Percentiles rank a stretch among this genome's conserved stretches.
phyloP scores from a whole-genome alignment of 495 filamentous ascomycete species.

The Thermothielavioides terrestris region DNA sequence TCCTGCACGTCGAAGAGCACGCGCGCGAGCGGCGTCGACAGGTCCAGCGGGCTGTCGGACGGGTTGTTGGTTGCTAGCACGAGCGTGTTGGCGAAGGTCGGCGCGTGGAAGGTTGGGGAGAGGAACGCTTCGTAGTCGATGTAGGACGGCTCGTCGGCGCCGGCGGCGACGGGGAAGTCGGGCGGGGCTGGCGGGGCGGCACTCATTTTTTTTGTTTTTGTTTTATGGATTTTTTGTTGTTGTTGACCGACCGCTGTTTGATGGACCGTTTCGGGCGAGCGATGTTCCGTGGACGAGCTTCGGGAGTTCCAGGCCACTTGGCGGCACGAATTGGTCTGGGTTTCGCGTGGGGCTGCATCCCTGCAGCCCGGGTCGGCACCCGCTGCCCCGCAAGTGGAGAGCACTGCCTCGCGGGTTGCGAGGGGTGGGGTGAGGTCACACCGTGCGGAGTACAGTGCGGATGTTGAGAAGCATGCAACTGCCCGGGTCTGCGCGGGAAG shows the following conservation, averaged over 20 bases:
- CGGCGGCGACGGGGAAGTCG: conserved; percentile 14
- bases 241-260: no score
- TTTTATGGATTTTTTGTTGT: neutral
- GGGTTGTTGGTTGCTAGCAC: conserved; percentile 87
- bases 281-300: no score
- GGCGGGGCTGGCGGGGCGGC: neutral
- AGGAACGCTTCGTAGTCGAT: conserved; percentile 95
- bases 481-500: no score
- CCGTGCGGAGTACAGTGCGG: neutral
- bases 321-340: no score
- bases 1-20: conserved; percentile 97
- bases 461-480: no score
- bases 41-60: conserved; percentile 79
- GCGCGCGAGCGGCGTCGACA: conserved; percentile 85
- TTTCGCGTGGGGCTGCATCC: neutral
- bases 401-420: neutral
- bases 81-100: conserved; percentile 77
- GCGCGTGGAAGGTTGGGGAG: conserved; percentile 69
- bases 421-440: conserved; percentile 16
- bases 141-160: conserved; percentile 63
- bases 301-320: no score
- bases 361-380: conserved; percentile 8
- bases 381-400: conserved; percentile 1
- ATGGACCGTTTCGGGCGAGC: no score
- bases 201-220: neutral